Conservation (phyloP, 768 basidiomycete species). For the Hygrocybe coccinea region DNA sequence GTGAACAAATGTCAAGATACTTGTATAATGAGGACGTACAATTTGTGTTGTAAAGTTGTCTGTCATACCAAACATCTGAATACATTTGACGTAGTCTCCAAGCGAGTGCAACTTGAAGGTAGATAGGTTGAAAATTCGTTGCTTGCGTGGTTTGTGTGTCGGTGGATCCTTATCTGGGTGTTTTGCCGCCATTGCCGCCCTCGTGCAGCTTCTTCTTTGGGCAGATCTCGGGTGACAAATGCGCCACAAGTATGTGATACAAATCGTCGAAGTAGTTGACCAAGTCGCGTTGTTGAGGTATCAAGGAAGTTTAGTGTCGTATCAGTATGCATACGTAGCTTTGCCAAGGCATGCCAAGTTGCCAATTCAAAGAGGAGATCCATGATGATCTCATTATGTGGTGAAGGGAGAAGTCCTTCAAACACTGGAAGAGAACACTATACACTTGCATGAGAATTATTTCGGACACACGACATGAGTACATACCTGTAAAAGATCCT, state of each 20-base stretch:
- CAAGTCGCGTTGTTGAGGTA: constrained; percentile 25
- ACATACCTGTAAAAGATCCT: constrained; percentile 31
- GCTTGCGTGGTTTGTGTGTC: background rate
- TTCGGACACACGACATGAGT: constrained; percentile 39
- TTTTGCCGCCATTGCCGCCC: constrained; percentile 10
- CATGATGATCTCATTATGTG: constrained; percentile 24
- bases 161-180: background rate
- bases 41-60: constrained; percentile 29
- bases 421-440: constrained; percentile 33
- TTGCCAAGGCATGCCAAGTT: constrained; percentile 38
- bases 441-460: constrained; percentile 18
- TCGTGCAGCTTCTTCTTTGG: constrained; percentile 26
- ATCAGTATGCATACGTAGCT: constrained; percentile 37
- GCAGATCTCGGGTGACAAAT: constrained; percentile 22
- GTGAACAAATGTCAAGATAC: too few species aligned
- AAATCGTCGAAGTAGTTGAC: constrained; percentile 22
- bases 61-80: constrained; percentile 27
- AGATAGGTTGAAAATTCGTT: constrained; percentile 18
- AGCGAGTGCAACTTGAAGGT: constrained; percentile 30
- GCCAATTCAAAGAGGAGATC: constrained; percentile 31
- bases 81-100: constrained; percentile 23
- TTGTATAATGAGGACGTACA: too few species aligned
- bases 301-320: constrained; percentile 22
- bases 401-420: constrained; percentile 32
- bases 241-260: constrained; percentile 11